Base-by-base conservation (phyloP, 495 filamentous ascomycete genomes). In the Daldinia childiae region DNA sequence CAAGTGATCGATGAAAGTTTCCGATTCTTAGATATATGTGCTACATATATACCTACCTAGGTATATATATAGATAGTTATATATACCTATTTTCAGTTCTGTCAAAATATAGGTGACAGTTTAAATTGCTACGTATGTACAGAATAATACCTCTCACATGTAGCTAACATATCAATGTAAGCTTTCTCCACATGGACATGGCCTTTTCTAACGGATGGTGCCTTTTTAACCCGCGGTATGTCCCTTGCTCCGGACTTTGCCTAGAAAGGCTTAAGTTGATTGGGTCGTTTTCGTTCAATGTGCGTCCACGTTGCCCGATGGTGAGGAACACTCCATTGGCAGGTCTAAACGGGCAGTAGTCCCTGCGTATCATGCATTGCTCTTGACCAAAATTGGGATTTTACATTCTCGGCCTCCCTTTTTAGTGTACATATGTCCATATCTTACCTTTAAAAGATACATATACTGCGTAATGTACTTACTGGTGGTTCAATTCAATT, bases 341-440 rank as follows among this genome's bases (percentile, higher is more conserved):
- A 72, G 61, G 36, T 72, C 69, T 55, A 72, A 72, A 72, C 60
- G 64, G 69, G 69, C 17, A 67, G 48, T 73, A 54, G 70, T 62
- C 70, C 70, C 65, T 69, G 60, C 61, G 70, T 41, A 73, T 73
- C 57, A 73, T 73, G 70, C 70, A 69, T 68, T 34, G 38, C 50
- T 65, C 70, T 73, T 73, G 24, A 73, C 70, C 34, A 69, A 41
- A 69, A 68, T 58, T 6, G 62, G 70, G 39, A 34, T 34, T 65
- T 62, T 34, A 68, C 65, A 62, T 68, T 68, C 30, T 64, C 64
- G 50, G 43, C 60, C 57, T 73, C 65, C 70, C 60, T 62, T 62
- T 73, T 27, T 65, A 21, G 19, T 11, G 17, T 45, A 45, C 17
- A 9, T 45, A 56, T 19, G 15, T 48, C n/a, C n/a, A n/a, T n/a